Evolutionary conservation across 345 rosid genomes (phyloP).

Genomic region (Carallia brachiata): DNA sequence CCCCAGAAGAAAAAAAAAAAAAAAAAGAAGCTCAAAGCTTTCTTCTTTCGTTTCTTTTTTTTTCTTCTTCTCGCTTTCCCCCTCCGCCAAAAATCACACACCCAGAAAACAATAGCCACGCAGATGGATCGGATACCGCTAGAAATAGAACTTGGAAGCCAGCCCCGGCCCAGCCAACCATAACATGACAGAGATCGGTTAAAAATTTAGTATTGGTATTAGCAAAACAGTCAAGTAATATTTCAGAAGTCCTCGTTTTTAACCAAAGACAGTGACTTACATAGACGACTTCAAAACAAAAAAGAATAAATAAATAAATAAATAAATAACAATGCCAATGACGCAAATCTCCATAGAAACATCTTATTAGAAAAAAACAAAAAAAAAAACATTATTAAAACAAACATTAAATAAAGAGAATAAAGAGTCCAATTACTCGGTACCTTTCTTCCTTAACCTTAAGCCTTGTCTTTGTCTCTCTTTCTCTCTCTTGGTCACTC

Average conservation of each 20-base stretch:
- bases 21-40: background rate
- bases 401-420: too few relatives aligned
- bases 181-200: too few relatives aligned
- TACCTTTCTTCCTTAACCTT: background rate
- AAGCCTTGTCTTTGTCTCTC: background rate
- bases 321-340: background rate
- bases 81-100: background rate
- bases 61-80: background rate
- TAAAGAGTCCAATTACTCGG: background rate
- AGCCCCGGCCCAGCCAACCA: too few relatives aligned
- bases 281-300: background rate
- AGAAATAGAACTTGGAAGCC: too few relatives aligned
- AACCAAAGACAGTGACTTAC: background rate
- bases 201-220: too few relatives aligned
- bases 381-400: too few relatives aligned
- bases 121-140: too few relatives aligned
- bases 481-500: background rate
- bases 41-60: background rate
- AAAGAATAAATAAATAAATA: background rate
- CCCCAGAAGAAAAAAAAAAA: background rate
- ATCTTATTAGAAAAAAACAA: too few relatives aligned
- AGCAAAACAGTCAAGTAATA: too few relatives aligned
- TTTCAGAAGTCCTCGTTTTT: too few relatives aligned
- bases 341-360: background rate
- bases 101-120: background rate